Percentiles rank a stretch among this genome's conserved stretches.
Conservation (phyloP, 257 asterid species). For the Ehretia macrophylla region DNA sequence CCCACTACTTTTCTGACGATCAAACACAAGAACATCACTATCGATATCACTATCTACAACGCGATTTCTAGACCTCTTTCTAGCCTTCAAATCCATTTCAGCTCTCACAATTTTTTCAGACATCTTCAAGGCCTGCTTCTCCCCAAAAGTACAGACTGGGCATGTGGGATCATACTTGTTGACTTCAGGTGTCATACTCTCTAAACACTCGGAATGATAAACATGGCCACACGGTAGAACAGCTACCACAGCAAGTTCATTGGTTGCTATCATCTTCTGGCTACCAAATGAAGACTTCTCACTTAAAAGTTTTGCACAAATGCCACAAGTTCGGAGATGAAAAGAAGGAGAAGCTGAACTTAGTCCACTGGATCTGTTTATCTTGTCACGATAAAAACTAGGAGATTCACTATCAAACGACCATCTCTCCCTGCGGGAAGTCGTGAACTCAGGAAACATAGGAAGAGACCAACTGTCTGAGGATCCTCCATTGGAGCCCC, state of each 20-base stretch:
- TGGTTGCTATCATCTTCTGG: slow-evolving; percentile 54
- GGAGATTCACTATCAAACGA: slow-evolving; percentile 88
- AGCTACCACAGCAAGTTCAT: slow-evolving; percentile 82
- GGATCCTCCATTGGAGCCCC: slow-evolving; percentile 77
- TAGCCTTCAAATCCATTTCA: slow-evolving; percentile 64
- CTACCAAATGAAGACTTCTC: slow-evolving; percentile 67
- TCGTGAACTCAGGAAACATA: slow-evolving; percentile 54
- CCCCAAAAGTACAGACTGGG: slow-evolving; percentile 92
- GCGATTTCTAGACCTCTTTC: slow-evolving; percentile 53
- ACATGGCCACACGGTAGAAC: slow-evolving; percentile 87
- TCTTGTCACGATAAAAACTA: slow-evolving; percentile 52
- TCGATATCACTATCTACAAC: slow-evolving; percentile 57
- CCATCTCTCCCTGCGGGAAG: slow-evolving; percentile 77
- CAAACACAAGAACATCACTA: slow-evolving; percentile 35
- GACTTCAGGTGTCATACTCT: slow-evolving; percentile 78
- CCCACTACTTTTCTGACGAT: slow-evolving; percentile 46
- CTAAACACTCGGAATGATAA: slow-evolving; percentile 94
- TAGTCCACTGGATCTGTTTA: slow-evolving; percentile 49
- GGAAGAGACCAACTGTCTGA: slow-evolving; percentile 88
- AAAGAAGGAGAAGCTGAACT: slow-evolving; percentile 43
- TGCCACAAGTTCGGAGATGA: slow-evolving; percentile 78
- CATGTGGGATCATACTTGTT: slow-evolving; percentile 82
- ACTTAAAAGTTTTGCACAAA: slow-evolving; percentile 67
- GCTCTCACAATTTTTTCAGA: slow-evolving; percentile 79
- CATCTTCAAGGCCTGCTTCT: slow-evolving; percentile 69